phyloP scores from a whole-genome alignment of 192 early-diverging fungal genomes.

The Entomortierella parvispora region DNA sequence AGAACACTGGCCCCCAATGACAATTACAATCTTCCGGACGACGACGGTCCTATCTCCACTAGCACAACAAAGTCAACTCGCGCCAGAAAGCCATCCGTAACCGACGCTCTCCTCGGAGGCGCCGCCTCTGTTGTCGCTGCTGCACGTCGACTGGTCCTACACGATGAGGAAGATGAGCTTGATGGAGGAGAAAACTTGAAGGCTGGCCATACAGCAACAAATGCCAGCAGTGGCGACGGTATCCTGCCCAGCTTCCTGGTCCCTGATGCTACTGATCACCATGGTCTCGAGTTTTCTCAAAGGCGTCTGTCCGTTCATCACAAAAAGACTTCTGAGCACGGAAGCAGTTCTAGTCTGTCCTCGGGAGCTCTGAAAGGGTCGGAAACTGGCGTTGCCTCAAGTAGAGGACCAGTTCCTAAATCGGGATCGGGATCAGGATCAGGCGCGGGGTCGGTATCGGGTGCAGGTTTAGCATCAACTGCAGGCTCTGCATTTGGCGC shows the following conservation, averaged over 20 bases:
- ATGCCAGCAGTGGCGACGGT: neutral
- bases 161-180: neutral
- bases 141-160: slow-evolving; percentile 9
- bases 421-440: no score
- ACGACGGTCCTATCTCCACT: no score
- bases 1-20: no score
- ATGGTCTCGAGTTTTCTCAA: slow-evolving; percentile 30
- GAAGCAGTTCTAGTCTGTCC: no score
- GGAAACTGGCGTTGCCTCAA: no score
- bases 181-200: neutral
- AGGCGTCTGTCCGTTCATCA: neutral
- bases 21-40: no score
- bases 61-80: neutral
- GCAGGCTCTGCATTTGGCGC: no score
- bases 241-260: neutral
- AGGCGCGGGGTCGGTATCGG: no score
- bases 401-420: no score
- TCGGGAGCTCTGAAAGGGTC: no score
- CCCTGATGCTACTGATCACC: neutral
- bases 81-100: slow-evolving; percentile 13
- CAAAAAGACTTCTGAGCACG: neutral
- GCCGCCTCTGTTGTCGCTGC: slow-evolving; percentile 8
- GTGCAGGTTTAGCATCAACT: no score
- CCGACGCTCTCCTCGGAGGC: slow-evolving; percentile 9
- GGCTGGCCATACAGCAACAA: neutral